Evolutionary conservation across 129 eudicot genomes (phyloP).

Genomic region (Centrapalus pauciflorus): DNA sequence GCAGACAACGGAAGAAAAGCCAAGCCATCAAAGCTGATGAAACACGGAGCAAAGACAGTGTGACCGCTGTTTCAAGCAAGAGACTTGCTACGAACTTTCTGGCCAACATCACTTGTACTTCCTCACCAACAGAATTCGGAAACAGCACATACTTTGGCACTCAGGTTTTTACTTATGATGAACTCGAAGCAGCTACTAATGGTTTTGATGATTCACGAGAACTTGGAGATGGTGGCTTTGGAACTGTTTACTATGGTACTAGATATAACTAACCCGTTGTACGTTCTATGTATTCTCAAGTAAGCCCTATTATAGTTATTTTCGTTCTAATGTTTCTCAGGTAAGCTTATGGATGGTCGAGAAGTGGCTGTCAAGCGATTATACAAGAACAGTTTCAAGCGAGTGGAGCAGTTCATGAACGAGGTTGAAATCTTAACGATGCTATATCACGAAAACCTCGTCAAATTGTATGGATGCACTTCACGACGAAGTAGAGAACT

Average conservation of each 20-base stretch:
- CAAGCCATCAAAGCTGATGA: constrained; percentile 11
- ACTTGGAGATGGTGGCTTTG: constrained; percentile 91
- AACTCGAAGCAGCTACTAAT: constrained; percentile 80
- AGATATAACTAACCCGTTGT: background rate
- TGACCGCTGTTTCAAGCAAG: constrained; percentile 24
- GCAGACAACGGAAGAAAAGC: constrained; percentile 40
- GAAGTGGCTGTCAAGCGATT: constrained; percentile 38
- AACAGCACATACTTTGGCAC: constrained; percentile 66
- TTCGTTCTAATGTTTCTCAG: background rate
- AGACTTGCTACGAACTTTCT: constrained; percentile 21
- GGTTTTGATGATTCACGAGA: constrained; percentile 57
- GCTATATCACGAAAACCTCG: constrained; percentile 66
- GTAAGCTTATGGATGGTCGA: constrained; percentile 31
- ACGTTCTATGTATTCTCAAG: background rate
- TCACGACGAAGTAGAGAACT: constrained; percentile 67
- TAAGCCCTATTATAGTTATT: background rate
- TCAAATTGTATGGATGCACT: constrained; percentile 71
- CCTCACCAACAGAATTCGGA: constrained; percentile 47
- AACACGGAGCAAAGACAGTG: constrained; percentile 27
- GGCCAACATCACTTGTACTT: constrained; percentile 44
- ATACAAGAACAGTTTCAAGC: constrained; percentile 27
- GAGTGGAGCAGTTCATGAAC: constrained; percentile 35
- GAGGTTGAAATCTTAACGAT: constrained; percentile 32
- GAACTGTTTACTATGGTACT: constrained; percentile 83
- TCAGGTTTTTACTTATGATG: constrained; percentile 57